Evolutionary conservation across 495 filamentous ascomycete species (phyloP).

Genomic region (Penicillium paxilli): DNA sequence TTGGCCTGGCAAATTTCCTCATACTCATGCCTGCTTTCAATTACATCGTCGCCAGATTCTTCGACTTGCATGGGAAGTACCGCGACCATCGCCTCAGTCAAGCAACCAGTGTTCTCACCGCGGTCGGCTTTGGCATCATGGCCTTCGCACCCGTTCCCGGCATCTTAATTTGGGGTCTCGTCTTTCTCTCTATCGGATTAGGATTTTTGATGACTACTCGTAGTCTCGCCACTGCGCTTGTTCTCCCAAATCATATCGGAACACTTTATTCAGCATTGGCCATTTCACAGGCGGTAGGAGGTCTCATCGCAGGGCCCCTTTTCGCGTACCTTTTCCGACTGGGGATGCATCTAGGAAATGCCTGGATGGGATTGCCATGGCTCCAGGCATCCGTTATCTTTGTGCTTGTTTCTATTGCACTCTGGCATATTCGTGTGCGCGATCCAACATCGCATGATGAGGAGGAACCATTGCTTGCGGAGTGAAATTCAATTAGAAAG

Average conservation of each 20-base stretch:
- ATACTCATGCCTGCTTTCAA: conserved; percentile 34
- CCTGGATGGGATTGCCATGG: conserved; percentile 36
- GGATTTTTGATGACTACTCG: conserved; percentile 32
- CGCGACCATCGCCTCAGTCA: conserved; percentile 36
- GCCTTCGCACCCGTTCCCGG: conserved; percentile 29
- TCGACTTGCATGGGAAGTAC: conserved; percentile 26
- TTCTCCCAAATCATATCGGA: conserved; percentile 30
- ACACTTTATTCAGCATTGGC: conserved; percentile 37
- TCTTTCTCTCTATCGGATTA: conserved; percentile 34
- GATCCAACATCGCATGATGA: conserved; percentile 6
- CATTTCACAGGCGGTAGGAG: conserved; percentile 31
- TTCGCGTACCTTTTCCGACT: conserved; percentile 36
- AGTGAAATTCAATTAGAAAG: not conserved
- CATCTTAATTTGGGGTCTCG: conserved; percentile 34
- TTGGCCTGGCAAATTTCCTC: conserved; percentile 30
- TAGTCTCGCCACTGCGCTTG: conserved; percentile 35
- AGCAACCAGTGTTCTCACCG: conserved; percentile 24
- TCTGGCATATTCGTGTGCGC: conserved; percentile 16
- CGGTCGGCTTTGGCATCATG: conserved; percentile 32
- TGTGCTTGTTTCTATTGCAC: conserved; percentile 11
- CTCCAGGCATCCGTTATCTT: conserved; percentile 24
- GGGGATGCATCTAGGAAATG: conserved; percentile 38
- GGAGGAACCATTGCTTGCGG: conserved; percentile 7
- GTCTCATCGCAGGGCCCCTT: conserved; percentile 33
- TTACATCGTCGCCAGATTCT: conserved; percentile 19